Percentiles rank a stretch among this genome's conserved stretches.
These are phyloP conservation scores for Skeletonema grethae DNA, from an alignment of 108 stramenopile species.

Conservation along the genomic window DNA sequence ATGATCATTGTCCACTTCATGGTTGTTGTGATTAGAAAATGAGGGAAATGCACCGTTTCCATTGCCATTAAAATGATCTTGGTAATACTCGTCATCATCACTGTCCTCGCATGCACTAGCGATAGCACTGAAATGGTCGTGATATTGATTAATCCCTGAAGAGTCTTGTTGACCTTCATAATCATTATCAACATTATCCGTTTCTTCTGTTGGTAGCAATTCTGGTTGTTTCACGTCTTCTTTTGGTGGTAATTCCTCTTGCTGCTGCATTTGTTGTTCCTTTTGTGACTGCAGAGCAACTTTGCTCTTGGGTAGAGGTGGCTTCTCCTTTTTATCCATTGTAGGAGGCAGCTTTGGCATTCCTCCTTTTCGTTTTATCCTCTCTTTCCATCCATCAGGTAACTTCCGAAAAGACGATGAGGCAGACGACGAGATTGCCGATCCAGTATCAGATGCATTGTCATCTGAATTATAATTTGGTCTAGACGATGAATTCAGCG, in stretches of 20 bases:
- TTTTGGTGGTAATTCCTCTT: neutral
- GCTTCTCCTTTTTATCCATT: neutral
- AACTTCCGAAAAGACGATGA: constrained; percentile 2
- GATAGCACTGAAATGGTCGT: neutral
- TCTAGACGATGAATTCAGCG: neutral
- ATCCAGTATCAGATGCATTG: neutral
- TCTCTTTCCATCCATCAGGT: constrained; percentile 27
- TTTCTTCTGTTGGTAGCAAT: neutral
- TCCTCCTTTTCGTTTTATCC: constrained; percentile 25
- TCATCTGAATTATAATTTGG: neutral
- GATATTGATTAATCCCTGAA: neutral
- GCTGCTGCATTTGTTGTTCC: neutral
- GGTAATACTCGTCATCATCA: constrained; percentile 1
- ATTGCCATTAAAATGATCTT: constrained; percentile 4
- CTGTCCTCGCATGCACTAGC: neutral
- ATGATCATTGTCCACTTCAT: neutral
- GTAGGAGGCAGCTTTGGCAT: constrained; percentile 1
- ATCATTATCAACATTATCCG: neutral
- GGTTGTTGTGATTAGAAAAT: neutral
- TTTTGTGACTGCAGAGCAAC: neutral
- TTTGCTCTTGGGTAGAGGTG: neutral
- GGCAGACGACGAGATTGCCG: neutral
- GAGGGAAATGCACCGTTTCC: neutral
- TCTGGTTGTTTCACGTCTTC: neutral
- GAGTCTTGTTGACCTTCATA: neutral